Evolutionary conservation across 2,329 filamentous ascomycete species (phyloP).

Genomic region (Fusarium udum): DNA sequence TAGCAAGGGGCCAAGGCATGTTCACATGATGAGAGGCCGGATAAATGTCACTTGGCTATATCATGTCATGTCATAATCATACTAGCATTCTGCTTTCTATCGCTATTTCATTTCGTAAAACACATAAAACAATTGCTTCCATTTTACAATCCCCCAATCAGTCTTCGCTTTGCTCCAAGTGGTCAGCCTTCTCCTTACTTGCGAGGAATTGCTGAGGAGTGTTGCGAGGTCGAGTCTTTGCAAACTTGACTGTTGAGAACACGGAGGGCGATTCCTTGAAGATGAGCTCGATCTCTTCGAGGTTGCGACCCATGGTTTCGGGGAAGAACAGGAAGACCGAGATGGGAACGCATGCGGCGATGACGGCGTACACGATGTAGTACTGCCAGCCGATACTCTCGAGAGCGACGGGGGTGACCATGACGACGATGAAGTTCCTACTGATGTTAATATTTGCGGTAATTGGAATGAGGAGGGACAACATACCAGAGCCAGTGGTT

Average conservation of each 20-base stretch:
- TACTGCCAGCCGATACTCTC: slow-evolving; percentile 65
- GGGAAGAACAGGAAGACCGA: slow-evolving; percentile 52
- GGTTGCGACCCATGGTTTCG: slow-evolving; percentile 47
- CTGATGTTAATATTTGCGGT: slow-evolving; percentile 18
- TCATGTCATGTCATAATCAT: slow-evolving; percentile 26
- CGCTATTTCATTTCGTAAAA: slow-evolving; percentile 1
- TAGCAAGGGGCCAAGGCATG: not conserved
- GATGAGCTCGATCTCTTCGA: slow-evolving; percentile 45
- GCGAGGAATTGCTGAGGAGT: slow-evolving; percentile 23
- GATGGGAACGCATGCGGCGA: slow-evolving; percentile 56
- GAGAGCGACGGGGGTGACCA: slow-evolving; percentile 72
- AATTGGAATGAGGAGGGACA: not conserved
- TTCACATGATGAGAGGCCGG: slow-evolving; percentile 11
- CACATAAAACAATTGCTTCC: slow-evolving; percentile 14
- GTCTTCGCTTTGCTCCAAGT: slow-evolving; percentile 12
- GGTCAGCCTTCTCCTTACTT: slow-evolving; percentile 22
- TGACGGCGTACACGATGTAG: slow-evolving; percentile 54
- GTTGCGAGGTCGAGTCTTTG: slow-evolving; percentile 20
- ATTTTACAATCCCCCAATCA: not conserved
- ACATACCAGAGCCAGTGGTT: slow-evolving; percentile 45
- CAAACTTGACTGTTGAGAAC: slow-evolving; percentile 31
- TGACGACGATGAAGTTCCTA: slow-evolving; percentile 59
- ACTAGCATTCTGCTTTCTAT: slow-evolving; percentile 19
- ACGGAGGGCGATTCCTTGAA: slow-evolving; percentile 35
- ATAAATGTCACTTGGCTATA: slow-evolving; percentile 6